Base-by-base conservation (phyloP, 805 yeast species). In the Brettanomyces bruxellensis region DNA sequence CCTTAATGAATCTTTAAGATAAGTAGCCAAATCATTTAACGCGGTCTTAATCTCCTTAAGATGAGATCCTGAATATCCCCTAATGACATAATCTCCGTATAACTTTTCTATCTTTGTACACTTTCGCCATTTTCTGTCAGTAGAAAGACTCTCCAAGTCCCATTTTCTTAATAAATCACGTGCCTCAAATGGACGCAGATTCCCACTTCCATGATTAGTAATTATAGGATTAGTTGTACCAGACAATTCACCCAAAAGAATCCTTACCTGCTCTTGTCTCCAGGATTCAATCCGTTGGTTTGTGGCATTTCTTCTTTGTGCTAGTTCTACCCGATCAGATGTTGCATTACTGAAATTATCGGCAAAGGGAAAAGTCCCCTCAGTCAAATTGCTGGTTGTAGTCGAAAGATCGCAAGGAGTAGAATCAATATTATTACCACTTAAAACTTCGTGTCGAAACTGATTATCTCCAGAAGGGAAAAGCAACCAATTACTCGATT, bases 401-500 rank as follows among this genome's bases (percentile, higher is more conserved):
- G 32, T 28, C 7, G 32, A 28, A 28, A 28, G 11, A 28, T 6
- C 32, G 11, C 11, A 28, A 7, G 32, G 32, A 9, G 32, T 28
- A 9, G 45, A 39, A 25, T 51, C 53, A 23, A 48, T 48, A 8
- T 44, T 48, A 46, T 43, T 47, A 40, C 43, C 44, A n/a, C 47
- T 40, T 40, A 47, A 48, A 8, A 54, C 50, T 30, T 24, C 25
- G 5, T 24, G 4, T 9, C 23, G 34, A 14, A 4, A 32, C 9
- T 18, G 38, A 18, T 12, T 13, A n/a, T 18, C 23, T 12, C 7
- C 12, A 4, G 66, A 64, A 6, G 65, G 58, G 42, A 62, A 62
- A 13, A 62, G 47, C 14, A 62, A 47, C 67, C 67, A 62, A 40
- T 62, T 65, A 25, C 58, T 52, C 11, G 61, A 54, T 32, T 53